Evolutionary conservation across 345 rosid species (phyloP), one percentile per base, ranked within the genome.

Genomic region (Lepidium didymum): DNA sequence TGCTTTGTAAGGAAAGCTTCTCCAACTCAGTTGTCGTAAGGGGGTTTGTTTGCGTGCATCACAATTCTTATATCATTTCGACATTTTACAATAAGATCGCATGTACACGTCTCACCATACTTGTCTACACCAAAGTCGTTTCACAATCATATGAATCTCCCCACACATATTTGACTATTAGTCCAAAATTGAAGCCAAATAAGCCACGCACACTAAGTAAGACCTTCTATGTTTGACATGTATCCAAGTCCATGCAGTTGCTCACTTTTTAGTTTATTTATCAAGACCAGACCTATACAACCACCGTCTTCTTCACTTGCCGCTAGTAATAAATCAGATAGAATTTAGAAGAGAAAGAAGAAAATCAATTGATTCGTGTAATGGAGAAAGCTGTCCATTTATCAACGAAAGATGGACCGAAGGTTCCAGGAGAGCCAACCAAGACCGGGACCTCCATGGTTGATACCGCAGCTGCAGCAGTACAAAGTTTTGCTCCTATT

Each of bases 351-450:
- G 38, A 33, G 46, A 64, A 8, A 40, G 6, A 65, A 70, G 38
- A 62, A 6, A 57, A 33, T 4, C 11, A 42, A 7, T 35, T 27
- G 13, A 19, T 11, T 21, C 15, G 13, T 21, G 7, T 51, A 60
- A 75, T 75, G 78, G 78, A 75, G 65, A 60, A 66, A 44, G 43
- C 46, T 62, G 29, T 60, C 11, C 35, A 57, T 38, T 31, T 57
- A 41, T 72, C 58, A 0, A 82, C 77, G 79, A 53, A 77, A 27
- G 21, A 70, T 54, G 81, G 72, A 12, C 85, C 81, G 6, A 75
- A 70, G 60, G 83, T 87, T 42, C 85, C 90, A 33, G 95, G 96
- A 29, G 83, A 85, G 63, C 82, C 85, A 38, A 85, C 87, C 1
- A 60, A 77, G 16, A 75, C 73, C 0, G 73, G 72, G 68, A 80